Conservation (phyloP, 768 basidiomycete species). For the Antrodiella citrinella region DNA sequence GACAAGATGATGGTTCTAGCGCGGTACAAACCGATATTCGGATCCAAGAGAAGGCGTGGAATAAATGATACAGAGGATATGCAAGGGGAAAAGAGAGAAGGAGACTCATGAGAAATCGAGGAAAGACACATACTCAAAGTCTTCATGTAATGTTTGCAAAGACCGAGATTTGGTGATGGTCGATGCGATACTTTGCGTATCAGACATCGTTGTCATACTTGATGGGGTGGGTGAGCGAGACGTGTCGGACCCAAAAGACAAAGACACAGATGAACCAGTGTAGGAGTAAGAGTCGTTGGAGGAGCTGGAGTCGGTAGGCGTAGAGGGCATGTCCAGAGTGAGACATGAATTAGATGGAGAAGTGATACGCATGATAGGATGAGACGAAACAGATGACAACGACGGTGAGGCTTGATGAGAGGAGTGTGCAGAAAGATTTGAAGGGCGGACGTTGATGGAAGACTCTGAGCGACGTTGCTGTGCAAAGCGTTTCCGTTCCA, state of each 20-base stretch:
- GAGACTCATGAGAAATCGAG: conserved; percentile 14
- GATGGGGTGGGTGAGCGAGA: background rate
- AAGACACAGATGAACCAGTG: background rate
- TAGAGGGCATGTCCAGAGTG: background rate
- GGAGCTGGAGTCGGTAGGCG: background rate
- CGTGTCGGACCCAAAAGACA: background rate
- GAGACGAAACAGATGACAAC: background rate
- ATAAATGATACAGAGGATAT: background rate
- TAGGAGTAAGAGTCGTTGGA: background rate
- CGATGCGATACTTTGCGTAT: background rate
- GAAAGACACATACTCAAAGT: conserved; percentile 20
- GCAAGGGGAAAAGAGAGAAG: conserved; percentile 1
- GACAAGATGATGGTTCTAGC: background rate
- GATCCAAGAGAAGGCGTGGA: background rate
- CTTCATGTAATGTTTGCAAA: conserved; percentile 17
- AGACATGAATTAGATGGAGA: background rate
- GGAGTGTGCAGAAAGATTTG: background rate
- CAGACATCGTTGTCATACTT: background rate
- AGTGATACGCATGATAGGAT: background rate
- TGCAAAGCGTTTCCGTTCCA: conserved; percentile 10
- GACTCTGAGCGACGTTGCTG: conserved; percentile 2
- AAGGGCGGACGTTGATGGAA: conserved; percentile 1
- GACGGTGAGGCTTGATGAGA: conserved; percentile 5
- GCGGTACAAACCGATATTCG: background rate
- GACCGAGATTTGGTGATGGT: conserved; percentile 4